Percentiles rank a stretch among this genome's conserved stretches.
phyloP scores from a whole-genome alignment of 192 early-diverging fungal genomes.

The Podila epicladia region DNA sequence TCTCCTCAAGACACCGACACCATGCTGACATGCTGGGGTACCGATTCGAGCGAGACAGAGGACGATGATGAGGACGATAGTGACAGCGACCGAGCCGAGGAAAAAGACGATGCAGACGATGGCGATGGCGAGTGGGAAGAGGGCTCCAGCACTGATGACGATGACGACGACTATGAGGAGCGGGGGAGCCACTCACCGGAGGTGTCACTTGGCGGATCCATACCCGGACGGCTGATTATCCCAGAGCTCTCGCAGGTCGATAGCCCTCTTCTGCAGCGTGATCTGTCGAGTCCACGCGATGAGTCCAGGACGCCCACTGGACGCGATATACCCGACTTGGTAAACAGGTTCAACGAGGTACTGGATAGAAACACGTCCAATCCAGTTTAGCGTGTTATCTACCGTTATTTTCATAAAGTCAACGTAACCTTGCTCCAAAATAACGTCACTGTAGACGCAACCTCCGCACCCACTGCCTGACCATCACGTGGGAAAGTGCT shows the following conservation, averaged over 20 bases:
- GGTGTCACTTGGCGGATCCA: neutral
- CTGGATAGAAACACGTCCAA: neutral
- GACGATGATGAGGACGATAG: constrained; percentile 22
- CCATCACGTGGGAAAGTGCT: too few relatives aligned
- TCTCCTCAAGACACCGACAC: constrained; percentile 46
- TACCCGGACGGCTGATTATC: neutral
- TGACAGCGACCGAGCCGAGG: constrained; percentile 3
- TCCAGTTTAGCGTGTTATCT: too few relatives aligned
- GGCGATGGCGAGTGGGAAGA: constrained; percentile 52
- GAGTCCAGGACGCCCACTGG: neutral
- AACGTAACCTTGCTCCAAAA: too few relatives aligned
- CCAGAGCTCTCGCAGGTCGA: neutral
- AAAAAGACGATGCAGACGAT: constrained; percentile 36
- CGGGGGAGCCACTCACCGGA: neutral
- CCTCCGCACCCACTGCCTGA: too few relatives aligned
- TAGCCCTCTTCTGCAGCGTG: neutral
- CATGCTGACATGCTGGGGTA: constrained; percentile 47
- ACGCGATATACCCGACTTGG: neutral
- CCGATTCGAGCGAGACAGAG: constrained; percentile 25
- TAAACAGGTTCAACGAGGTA: neutral
- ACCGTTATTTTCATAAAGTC: too few relatives aligned
- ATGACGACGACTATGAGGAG: constrained; percentile 14
- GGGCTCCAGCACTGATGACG: constrained; percentile 21
- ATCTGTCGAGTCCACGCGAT: neutral
- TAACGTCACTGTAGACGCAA: too few relatives aligned